These are phyloP conservation scores for Zygoascus tannicola DNA, from an alignment of 805 yeast genomes.

Conservation along the genomic window DNA sequence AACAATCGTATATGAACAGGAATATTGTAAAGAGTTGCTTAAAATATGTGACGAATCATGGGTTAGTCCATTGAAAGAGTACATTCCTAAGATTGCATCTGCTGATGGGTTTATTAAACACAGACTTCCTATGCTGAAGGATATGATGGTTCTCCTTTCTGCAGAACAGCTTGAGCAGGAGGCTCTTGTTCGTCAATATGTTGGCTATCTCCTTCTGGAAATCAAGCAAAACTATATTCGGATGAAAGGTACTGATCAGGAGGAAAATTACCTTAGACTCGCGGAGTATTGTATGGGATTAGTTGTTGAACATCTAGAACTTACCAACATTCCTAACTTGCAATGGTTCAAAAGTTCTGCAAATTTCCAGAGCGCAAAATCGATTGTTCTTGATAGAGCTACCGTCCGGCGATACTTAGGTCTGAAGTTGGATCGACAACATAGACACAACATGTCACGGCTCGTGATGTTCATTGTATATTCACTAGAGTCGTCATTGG, in stretches of 20 bases:
- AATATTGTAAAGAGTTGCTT: background rate
- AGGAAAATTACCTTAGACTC: background rate
- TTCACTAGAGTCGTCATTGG: conserved; percentile 2
- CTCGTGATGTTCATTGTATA: conserved; percentile 2
- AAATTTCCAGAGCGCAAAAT: conserved; percentile 2
- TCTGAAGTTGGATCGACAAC: background rate
- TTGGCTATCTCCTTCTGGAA: background rate
- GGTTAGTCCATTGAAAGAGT: background rate
- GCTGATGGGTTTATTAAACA: background rate
- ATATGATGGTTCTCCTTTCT: background rate
- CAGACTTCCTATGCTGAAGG: background rate
- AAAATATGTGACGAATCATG: background rate
- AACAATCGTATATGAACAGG: background rate
- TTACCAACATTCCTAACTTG: conserved; percentile 1
- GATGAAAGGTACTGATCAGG: background rate
- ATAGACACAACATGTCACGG: background rate
- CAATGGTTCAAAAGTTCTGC: conserved; percentile 1
- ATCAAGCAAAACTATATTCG: conserved; percentile 1
- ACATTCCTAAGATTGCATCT: background rate
- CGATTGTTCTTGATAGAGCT: background rate
- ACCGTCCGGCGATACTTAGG: background rate
- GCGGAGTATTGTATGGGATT: conserved; percentile 1
- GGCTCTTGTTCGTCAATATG: background rate
- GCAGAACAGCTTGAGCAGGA: background rate
- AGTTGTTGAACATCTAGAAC: conserved; percentile 1